Evolutionary conservation across 805 yeast species (phyloP).

Genomic region (Yamadazyma tumulicola): DNA sequence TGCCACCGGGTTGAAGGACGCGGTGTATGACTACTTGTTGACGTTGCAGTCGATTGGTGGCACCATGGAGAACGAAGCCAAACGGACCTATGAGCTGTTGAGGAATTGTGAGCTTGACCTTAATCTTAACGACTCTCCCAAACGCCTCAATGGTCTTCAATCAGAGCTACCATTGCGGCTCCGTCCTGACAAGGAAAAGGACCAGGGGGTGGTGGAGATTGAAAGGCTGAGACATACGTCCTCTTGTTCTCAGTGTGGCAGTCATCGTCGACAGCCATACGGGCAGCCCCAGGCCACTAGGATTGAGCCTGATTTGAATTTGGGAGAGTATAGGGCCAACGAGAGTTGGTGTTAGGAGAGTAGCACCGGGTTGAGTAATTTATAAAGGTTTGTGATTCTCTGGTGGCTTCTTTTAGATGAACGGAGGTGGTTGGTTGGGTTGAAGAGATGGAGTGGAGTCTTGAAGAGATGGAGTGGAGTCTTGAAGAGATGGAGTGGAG

Average conservation of each 20-base stretch:
- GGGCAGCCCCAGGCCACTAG: not conserved
- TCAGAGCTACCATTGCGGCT: too few relatives aligned
- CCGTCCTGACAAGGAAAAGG: too few relatives aligned
- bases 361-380: too few relatives aligned
- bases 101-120: conserved; percentile 1
- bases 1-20: conserved; percentile 40
- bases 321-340: conserved; percentile 1
- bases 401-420: too few relatives aligned
- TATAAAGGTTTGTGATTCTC: too few relatives aligned
- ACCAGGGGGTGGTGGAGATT: too few relatives aligned
- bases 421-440: too few relatives aligned
- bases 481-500: too few relatives aligned
- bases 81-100: conserved; percentile 6
- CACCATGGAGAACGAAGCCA: conserved; percentile 5
- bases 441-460: too few relatives aligned
- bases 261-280: not conserved
- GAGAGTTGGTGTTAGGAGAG: conserved; percentile 3
- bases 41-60: conserved; percentile 24
- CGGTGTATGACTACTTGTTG: conserved; percentile 42
- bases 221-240: not conserved
- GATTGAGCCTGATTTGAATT: not conserved
- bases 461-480: too few relatives aligned
- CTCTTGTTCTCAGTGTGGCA: not conserved
- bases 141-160: too few relatives aligned
- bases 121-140: not conserved